Conservation (phyloP, 1,139 yeast genomes). For the Nakaseomyces glabratus region DNA sequence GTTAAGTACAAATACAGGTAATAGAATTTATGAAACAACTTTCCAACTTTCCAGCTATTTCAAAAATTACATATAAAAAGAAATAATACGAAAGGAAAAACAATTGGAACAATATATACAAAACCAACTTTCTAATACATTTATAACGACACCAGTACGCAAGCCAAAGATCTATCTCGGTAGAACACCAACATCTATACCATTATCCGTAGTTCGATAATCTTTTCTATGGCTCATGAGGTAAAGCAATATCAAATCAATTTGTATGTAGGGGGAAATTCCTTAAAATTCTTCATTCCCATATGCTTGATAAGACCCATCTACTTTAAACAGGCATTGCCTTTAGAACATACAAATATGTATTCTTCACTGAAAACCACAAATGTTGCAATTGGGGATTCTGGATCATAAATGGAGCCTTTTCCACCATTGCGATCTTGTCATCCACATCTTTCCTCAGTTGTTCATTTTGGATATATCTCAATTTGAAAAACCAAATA, state of each 20-base stretch:
- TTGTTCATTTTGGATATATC: constrained; percentile 21
- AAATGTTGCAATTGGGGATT: constrained; percentile 12
- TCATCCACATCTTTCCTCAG: constrained; percentile 16
- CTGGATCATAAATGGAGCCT: constrained; percentile 1
- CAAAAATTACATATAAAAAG: constrained; percentile 1
- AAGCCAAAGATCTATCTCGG: not conserved
- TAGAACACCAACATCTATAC: not conserved
- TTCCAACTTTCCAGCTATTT: not conserved
- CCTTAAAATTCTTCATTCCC: too few relatives aligned
- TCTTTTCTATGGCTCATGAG: too few relatives aligned
- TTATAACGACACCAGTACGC: not conserved
- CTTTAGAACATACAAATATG: constrained; percentile 14
- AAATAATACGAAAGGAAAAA: not conserved
- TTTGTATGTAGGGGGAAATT: too few relatives aligned
- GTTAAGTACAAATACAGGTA: constrained; percentile 21
- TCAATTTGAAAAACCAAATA: constrained; percentile 25
- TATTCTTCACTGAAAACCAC: constrained; percentile 18
- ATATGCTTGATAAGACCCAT: too few relatives aligned
- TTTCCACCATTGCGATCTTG: constrained; percentile 11
- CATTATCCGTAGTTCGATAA: too few relatives aligned
- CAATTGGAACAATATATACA: not conserved
- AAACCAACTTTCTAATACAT: not conserved
- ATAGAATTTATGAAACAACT: not conserved
- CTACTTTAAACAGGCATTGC: constrained; percentile 11
- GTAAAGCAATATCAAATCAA: too few relatives aligned